Evolutionary conservation across 2,329 filamentous ascomycete genomes (phyloP).

Genomic region (Colletotrichum sidae): DNA sequence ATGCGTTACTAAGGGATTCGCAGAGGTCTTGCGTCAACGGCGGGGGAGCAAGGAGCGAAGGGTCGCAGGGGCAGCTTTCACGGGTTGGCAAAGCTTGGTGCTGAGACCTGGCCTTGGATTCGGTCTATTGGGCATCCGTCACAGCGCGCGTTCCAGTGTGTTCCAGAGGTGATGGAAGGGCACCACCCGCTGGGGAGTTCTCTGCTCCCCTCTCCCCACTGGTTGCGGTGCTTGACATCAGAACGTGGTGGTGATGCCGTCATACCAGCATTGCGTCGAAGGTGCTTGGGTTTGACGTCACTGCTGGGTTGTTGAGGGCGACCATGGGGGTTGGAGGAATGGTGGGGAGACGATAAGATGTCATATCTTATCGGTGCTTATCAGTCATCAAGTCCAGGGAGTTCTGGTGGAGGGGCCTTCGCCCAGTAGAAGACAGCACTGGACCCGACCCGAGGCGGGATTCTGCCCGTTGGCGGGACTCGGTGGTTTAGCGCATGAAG

Average conservation of each 20-base stretch:
- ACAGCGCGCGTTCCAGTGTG: too few species aligned
- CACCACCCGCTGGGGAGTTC: background rate
- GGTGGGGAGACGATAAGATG: slow-evolving; percentile 3
- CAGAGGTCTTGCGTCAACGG: slow-evolving; percentile 34
- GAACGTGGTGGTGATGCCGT: slow-evolving; percentile 34
- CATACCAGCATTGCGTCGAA: slow-evolving; percentile 16
- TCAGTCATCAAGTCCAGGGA: background rate
- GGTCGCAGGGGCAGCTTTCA: background rate
- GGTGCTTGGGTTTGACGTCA: slow-evolving; percentile 32
- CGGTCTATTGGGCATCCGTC: too few species aligned
- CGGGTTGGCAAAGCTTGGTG: too few species aligned
- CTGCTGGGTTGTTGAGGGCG: slow-evolving; percentile 8
- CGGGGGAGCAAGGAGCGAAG: background rate
- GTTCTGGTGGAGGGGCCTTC: background rate
- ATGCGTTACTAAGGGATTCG: background rate
- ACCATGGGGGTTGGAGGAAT: background rate
- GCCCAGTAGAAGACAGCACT: slow-evolving; percentile 4
- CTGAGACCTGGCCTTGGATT: too few species aligned
- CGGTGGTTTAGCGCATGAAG: slow-evolving; percentile 3
- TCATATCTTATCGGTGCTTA: background rate
- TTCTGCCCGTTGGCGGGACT: slow-evolving; percentile 10
- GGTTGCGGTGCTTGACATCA: slow-evolving; percentile 36
- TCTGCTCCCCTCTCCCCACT: background rate
- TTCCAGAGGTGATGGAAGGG: slow-evolving; percentile 13
- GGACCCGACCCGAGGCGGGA: background rate